phyloP scores from a whole-genome alignment of 768 basidiomycete species.

The Sarcodon aspratus region DNA sequence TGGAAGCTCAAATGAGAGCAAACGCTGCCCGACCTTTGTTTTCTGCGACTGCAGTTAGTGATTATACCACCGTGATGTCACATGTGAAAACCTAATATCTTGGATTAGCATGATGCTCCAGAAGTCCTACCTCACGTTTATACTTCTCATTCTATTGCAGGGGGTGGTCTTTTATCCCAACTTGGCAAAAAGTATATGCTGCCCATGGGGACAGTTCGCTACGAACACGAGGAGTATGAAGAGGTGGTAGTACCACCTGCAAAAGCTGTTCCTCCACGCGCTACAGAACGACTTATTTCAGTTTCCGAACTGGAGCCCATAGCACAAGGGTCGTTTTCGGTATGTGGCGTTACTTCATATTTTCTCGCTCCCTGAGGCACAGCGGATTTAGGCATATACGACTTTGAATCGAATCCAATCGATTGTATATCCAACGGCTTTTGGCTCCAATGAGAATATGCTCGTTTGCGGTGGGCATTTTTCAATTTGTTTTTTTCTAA shows the following conservation, averaged over 20 bases:
- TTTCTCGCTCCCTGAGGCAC: neutral
- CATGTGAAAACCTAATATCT: constrained; percentile 1
- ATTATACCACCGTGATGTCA: neutral
- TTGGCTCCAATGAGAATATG: constrained; percentile 93
- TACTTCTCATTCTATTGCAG: constrained; percentile 44
- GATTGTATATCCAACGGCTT: constrained; percentile 88
- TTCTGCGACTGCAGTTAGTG: constrained; percentile 37
- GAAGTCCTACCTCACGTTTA: constrained; percentile 85
- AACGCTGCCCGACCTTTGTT: constrained; percentile 62
- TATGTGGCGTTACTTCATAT: constrained; percentile 20
- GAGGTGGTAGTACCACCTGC: constrained; percentile 88
- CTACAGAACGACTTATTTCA: constrained; percentile 57
- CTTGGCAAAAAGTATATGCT: constrained; percentile 70
- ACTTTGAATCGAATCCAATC: constrained; percentile 91
- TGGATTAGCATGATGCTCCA: constrained; percentile 33
- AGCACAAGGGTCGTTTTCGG: constrained; percentile 76
- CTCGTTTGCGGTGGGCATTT: constrained; percentile 68
- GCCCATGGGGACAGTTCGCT: constrained; percentile 71
- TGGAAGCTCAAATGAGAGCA: constrained; percentile 47
- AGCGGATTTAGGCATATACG: constrained; percentile 55
- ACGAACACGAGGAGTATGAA: constrained; percentile 64
- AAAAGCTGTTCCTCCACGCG: constrained; percentile 59
- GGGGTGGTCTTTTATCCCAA: constrained; percentile 59
- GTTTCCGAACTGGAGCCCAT: constrained; percentile 69
- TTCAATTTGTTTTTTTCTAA: neutral